Base-by-base conservation (phyloP, 805 yeast genomes). In the Jamesozyma lodderae region DNA sequence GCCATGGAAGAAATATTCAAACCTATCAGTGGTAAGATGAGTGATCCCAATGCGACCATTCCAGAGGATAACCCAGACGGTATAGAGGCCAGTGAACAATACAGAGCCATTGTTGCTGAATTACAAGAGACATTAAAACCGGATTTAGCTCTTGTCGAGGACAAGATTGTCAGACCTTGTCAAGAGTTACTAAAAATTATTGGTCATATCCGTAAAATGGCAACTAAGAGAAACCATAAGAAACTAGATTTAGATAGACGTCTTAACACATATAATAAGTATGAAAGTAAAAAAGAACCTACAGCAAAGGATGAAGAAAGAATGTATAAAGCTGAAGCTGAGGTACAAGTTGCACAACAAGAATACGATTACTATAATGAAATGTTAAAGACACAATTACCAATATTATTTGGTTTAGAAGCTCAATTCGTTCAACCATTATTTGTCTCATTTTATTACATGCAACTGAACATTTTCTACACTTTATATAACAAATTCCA, bases 61-160 rank as follows among this genome's bases (percentile, higher is more conserved):
- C 88, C 88, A 0, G 98, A 92, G 58, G 96, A 94, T 49, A 88
- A 88, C 55, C 96, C 96, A 3, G 94, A 92, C 37, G 98, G 97
- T 50, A 86, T 92, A 48, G 79, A 82, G 53, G 98, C 98, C 1
- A 77, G 94, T 52, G 95, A 83, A 55, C 94, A 82, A 58, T 92
- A 88, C 63, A 71, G 94, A 41, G 94, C 74, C 31, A 81, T 87
- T 40, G 96, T 92, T 26, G 73, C 76, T 36, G 96, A 88, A 43
- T 68, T 92, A 50, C 92, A 88, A 63, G 79, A 75, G 39, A 77
- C 86, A 2, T 68, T 92, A 53, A 81, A 85, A 56, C 98, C 98
- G 0, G 98, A 92, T 59, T 69, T 92, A 58, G 94, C 85, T 51
- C 72, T 92, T 61, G 85, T 92, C 49, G 96, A 92, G 50, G 73